These are phyloP conservation scores for Gymnopilus dilepis DNA, from an alignment of 768 basidiomycete genomes.

Conservation along the genomic window DNA sequence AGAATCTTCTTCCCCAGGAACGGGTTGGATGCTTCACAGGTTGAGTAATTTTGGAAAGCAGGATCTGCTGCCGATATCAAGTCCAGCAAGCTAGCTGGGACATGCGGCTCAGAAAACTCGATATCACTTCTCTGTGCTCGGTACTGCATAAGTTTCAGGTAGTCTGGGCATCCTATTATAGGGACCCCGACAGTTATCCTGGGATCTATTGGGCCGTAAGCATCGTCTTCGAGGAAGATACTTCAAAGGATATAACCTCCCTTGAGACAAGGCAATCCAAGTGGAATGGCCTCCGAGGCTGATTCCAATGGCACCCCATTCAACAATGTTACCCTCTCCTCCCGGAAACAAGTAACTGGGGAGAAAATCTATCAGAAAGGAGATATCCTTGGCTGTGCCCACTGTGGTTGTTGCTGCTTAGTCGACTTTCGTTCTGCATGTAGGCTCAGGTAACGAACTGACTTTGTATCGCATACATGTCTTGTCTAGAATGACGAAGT, in stretches of 20 bases:
- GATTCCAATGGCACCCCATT: conserved; percentile 77
- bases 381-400: conserved; percentile 78
- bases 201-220: conserved; percentile 38
- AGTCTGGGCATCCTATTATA: conserved; percentile 78
- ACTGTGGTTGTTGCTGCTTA: conserved; percentile 27
- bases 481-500: conserved; percentile 42
- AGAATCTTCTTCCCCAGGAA: conserved; percentile 78
- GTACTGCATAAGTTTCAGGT: conserved; percentile 54
- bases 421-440: background rate
- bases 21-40: conserved; percentile 44
- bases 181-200: conserved; percentile 52
- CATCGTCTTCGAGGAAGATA: background rate
- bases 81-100: conserved; percentile 57
- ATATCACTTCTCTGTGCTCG: conserved; percentile 57
- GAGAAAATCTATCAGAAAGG: conserved; percentile 82
- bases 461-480: conserved; percentile 56
- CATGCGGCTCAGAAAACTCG: conserved; percentile 52
- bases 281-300: conserved; percentile 87
- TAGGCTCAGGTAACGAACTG: conserved; percentile 13
- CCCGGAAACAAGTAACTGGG: conserved; percentile 74
- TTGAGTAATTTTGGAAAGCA: conserved; percentile 42
- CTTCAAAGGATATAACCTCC: conserved; percentile 28
- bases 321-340: conserved; percentile 60
- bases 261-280: conserved; percentile 69
- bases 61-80: conserved; percentile 56